Evolutionary conservation across 192 early-diverging fungal genomes (phyloP).

Genomic region (Kappamyces sp.): DNA sequence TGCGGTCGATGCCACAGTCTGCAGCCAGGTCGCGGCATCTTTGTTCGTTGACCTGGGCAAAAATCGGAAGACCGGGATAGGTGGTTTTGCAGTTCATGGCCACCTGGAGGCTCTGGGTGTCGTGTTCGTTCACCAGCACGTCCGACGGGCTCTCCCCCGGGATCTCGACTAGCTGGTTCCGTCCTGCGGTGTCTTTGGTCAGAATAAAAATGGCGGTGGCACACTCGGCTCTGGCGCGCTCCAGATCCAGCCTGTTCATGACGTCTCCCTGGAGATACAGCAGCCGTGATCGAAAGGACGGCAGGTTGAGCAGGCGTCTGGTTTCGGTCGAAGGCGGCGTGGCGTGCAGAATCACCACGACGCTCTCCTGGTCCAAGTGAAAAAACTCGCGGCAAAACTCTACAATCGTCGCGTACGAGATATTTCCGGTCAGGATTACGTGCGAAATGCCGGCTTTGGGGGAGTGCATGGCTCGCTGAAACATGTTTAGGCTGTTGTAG

Average conservation of each 20-base stretch:
- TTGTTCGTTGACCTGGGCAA: constrained; percentile 44
- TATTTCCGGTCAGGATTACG: constrained; percentile 39
- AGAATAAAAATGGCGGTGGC: constrained; percentile 45
- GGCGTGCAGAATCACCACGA: constrained; percentile 37
- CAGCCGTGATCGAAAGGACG: constrained; percentile 36
- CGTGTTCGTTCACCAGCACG: constrained; percentile 25
- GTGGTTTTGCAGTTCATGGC: constrained; percentile 38
- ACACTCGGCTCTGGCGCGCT: constrained; percentile 29
- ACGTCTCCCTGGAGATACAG: constrained; percentile 37
- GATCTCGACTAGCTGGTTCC: constrained; percentile 37
- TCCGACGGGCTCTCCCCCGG: not conserved
- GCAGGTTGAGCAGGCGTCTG: constrained; percentile 37
- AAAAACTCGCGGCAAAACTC: constrained; percentile 53
- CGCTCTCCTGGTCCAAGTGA: constrained; percentile 25
- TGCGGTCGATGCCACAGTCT: constrained; percentile 44
- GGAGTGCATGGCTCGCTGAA: constrained; percentile 40
- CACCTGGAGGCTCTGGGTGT: constrained; percentile 44
- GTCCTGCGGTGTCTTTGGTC: constrained; percentile 16
- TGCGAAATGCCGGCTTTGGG: constrained; percentile 18
- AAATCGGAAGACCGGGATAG: constrained; percentile 41
- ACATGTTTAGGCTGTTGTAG: constrained; percentile 35
- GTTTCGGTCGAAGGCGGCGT: constrained; percentile 29
- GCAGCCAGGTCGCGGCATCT: constrained; percentile 34
- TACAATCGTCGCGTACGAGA: constrained; percentile 31
- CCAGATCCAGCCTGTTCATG: constrained; percentile 32